Conservation (phyloP, 495 filamentous ascomycete genomes). For the Podospora comata region DNA sequence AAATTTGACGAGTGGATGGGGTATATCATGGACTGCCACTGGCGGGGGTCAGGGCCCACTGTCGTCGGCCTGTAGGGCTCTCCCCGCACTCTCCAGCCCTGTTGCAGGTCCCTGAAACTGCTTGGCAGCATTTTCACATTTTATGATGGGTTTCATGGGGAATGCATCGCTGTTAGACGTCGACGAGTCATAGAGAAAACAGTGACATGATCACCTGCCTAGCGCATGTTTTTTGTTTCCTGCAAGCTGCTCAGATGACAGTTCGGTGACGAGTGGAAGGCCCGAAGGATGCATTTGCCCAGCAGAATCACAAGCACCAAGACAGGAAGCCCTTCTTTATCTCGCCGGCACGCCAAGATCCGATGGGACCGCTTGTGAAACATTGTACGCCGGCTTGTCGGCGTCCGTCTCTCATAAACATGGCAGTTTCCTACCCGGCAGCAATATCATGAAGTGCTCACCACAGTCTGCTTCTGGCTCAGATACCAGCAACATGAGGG, state of each 20-base stretch:
- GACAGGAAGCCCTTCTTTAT: background rate
- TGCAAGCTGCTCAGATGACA: background rate
- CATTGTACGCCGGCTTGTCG: constrained; percentile 8
- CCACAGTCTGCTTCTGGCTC: background rate
- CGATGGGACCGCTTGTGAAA: constrained; percentile 17
- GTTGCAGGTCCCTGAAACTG: background rate
- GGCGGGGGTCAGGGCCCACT: background rate
- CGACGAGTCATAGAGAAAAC: background rate
- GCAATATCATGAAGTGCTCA: background rate
- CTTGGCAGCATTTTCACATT: background rate
- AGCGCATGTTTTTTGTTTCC: background rate
- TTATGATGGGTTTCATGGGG: background rate
- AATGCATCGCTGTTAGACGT: background rate
- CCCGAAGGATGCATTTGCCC: background rate
- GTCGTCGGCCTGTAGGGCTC: background rate
- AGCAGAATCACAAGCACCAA: background rate
- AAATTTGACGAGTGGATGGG: too few relatives aligned
- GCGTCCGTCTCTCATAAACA: background rate
- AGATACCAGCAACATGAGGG: constrained; percentile 29
- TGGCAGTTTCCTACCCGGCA: background rate
- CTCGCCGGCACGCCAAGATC: constrained; percentile 15
- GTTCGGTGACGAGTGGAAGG: background rate
- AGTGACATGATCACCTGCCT: background rate
- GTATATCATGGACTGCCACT: background rate
- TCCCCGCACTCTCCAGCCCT: background rate